Evolutionary conservation across 2,329 filamentous ascomycete genomes (phyloP), one percentile per base, ranked within the genome.

Genomic region (Botrytis paeoniae): DNA sequence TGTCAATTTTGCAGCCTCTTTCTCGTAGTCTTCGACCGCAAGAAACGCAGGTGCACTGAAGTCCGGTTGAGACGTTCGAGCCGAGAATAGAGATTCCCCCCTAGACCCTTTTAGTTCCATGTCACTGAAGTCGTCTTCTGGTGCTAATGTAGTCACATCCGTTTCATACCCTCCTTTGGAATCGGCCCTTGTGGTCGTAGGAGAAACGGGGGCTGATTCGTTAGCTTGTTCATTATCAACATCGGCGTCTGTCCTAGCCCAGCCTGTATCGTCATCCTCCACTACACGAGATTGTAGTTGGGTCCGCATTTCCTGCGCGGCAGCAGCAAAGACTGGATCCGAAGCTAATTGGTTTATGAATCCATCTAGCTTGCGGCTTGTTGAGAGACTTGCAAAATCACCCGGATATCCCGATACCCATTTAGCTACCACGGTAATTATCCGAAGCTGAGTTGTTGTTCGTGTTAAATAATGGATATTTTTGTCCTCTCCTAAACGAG

Each of bases 341-440:
- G 87, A 88, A 35, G 93, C 88, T n/a, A 98, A 84, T 59, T 91
- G 88, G 29, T 85, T 83, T 51, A 97, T 91, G 78, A 99, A 96
- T 37, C 90, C 89, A 68, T 91, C 89, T 57, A 98, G 85, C 45
- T 88, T 89, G 76, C 88, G 89, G 76, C 91, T 89, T 2, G 94
- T 97, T 35, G 87, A 87, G 2, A 91, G 88, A 75, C 92, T 90
- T 1, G 94, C 94, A 85, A 98, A 97, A 82, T 99, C 96, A 25
- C 94, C 95, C 0, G 96, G 95, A 81, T 98, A 98, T 61, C 91
- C 85, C 25, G 91, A 90, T 1, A 97, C 91, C 96, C 96, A 99
- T 81, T 93, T 93, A 8, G 94, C 93, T 73, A 98, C 85, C 10
- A 96, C 90, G 77, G 93, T 91, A 57, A 97, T 90, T 75, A 95